Evolutionary conservation across 2,329 filamentous ascomycete species (phyloP).

Genomic region (Myriosclerotinia duriaeana): DNA sequence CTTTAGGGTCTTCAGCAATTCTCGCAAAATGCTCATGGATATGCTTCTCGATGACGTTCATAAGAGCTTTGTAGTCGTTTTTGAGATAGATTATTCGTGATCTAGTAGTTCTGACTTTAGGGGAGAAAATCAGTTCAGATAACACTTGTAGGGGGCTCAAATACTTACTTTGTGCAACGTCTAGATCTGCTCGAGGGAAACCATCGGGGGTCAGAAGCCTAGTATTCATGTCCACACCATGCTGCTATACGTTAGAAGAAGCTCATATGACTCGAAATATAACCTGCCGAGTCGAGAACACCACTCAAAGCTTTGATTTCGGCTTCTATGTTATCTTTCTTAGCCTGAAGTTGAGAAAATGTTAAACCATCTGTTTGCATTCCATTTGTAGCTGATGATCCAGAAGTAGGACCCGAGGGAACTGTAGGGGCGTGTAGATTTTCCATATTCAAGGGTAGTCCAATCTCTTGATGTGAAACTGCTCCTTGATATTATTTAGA

Average conservation of each 20-base stretch:
- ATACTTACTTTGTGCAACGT: constrained; percentile 82
- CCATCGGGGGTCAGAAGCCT: constrained; percentile 83
- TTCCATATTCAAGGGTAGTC: constrained; percentile 52
- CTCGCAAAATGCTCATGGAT: constrained; percentile 90
- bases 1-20: constrained; percentile 47
- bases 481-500: constrained; percentile 6
- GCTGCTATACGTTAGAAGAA: constrained; percentile 52
- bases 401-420: constrained; percentile 73
- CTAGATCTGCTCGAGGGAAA: constrained; percentile 88
- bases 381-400: constrained; percentile 57
- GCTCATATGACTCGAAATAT: not conserved
- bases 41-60: constrained; percentile 77
- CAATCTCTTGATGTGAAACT: constrained; percentile 32
- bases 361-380: constrained; percentile 61
- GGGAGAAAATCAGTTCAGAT: constrained; percentile 6
- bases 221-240: constrained; percentile 91
- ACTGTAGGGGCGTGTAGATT: constrained; percentile 69
- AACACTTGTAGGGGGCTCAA: not conserved
- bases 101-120: constrained; percentile 82
- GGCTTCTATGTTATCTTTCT: constrained; percentile 81
- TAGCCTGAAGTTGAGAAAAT: constrained; percentile 75
- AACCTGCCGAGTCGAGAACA: constrained; percentile 80
- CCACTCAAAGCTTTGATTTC: constrained; percentile 82
- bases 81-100: constrained; percentile 83
- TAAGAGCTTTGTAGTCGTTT: constrained; percentile 91